Conservation (phyloP, 2,329 filamentous ascomycete genomes). For the Atkinsonella hypoxylon region DNA sequence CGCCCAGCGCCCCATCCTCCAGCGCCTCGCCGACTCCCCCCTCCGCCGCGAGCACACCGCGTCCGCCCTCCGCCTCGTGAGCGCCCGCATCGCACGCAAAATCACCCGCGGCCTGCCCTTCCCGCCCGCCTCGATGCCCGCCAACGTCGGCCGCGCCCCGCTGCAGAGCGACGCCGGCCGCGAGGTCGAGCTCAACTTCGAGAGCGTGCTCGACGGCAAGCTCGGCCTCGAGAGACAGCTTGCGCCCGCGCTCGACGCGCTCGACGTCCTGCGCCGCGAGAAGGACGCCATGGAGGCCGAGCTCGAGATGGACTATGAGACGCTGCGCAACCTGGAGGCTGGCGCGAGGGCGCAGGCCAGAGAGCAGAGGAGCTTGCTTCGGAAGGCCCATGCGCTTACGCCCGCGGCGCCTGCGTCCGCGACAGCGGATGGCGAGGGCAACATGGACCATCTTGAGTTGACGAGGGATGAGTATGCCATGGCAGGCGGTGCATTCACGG, state of each 20-base stretch:
- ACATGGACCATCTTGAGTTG: constrained; percentile 3
- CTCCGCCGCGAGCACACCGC: constrained; percentile 41
- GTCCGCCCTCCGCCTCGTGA: constrained; percentile 41
- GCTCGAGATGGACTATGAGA: constrained; percentile 43
- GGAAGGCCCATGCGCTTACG: constrained; percentile 38
- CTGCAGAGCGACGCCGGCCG: constrained; percentile 28
- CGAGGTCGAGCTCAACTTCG: constrained; percentile 52
- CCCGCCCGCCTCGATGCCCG: constrained; percentile 35
- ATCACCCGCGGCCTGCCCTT: constrained; percentile 53
- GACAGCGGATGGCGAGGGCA: constrained; percentile 3
- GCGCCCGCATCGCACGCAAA: constrained; percentile 44
- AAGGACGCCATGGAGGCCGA: constrained; percentile 42
- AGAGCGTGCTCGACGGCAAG: constrained; percentile 50
- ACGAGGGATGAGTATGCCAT: constrained; percentile 1
- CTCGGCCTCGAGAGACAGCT: constrained; percentile 44
- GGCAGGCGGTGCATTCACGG: constrained; percentile 9
- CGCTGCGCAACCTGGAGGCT: constrained; percentile 37
- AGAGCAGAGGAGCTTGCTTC: constrained; percentile 35
- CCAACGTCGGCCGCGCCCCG: constrained; percentile 7
- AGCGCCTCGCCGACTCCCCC: constrained; percentile 37
- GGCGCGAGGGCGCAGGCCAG: constrained; percentile 44
- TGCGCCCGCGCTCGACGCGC: constrained; percentile 49
- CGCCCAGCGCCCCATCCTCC: constrained; percentile 49
- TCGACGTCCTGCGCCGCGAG: constrained; percentile 47
- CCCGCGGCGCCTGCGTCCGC: constrained; percentile 23